phyloP scores from a whole-genome alignment of 2,329 filamentous ascomycete species.

The Colletotrichum sp. region DNA sequence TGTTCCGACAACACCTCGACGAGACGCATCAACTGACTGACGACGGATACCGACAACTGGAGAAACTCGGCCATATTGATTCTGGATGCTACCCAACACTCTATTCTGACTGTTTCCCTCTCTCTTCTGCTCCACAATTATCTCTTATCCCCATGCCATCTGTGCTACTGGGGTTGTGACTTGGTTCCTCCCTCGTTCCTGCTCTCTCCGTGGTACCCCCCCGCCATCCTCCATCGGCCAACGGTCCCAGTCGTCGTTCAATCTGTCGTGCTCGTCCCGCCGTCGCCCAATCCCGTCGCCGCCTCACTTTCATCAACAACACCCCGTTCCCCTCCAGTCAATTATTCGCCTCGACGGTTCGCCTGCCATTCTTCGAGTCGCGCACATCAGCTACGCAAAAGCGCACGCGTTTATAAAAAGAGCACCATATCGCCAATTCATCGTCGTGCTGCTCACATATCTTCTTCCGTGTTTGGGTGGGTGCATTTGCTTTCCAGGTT shows the following conservation, averaged over 20 bases:
- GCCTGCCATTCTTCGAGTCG: neutral
- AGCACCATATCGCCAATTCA: neutral
- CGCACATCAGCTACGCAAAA: neutral
- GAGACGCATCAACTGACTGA: neutral
- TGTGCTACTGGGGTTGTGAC: neutral
- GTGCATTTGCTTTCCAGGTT: neutral
- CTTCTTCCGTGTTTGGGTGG: conserved; percentile 1
- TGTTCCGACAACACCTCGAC: neutral
- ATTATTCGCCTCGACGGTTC: conserved; percentile 4
- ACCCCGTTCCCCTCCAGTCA: conserved; percentile 10
- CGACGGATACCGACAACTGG: neutral
- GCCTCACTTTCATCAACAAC: conserved; percentile 22
- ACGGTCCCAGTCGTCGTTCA: neutral
- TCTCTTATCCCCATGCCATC: neutral
- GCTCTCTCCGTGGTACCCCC: neutral
- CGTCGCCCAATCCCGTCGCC: conserved; percentile 18
- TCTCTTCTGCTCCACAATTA: conserved; percentile 8
- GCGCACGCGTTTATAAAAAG: neutral
- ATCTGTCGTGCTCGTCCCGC: neutral
- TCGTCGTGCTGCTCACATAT: neutral
- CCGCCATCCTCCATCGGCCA: conserved; percentile 10
- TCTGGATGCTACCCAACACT: neutral
- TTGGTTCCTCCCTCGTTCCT: neutral
- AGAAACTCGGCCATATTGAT: neutral
- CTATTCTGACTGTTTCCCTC: neutral